Conservation (phyloP, 164 flowering plant genomes). For the Platanus orientalis region DNA sequence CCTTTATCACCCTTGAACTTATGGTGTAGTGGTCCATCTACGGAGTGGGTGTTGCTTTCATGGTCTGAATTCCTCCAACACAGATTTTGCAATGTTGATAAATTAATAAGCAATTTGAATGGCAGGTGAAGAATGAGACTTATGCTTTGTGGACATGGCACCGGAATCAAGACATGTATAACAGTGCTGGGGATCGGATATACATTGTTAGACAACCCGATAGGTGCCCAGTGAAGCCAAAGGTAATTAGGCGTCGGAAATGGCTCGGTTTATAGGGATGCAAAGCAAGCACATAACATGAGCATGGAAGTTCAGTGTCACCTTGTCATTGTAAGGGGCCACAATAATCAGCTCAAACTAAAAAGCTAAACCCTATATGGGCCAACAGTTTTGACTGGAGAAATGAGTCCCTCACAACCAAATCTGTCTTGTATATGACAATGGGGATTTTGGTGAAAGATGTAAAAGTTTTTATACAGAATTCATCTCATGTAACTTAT, state of each 20-base stretch:
- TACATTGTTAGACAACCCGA: conserved; percentile 72
- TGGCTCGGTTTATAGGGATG: background rate
- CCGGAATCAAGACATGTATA: conserved; percentile 59
- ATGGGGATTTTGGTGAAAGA: background rate
- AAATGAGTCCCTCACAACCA: background rate
- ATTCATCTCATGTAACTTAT: background rate
- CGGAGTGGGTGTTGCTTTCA: too few species aligned
- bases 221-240: conserved; percentile 30
- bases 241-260: conserved; percentile 13
- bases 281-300: background rate
- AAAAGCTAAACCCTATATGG: background rate
- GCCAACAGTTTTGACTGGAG: too few species aligned
- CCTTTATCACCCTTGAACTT: background rate
- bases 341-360: background rate
- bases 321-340: background rate
- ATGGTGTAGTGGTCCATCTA: background rate
- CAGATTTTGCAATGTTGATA: too few species aligned
- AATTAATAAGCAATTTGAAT: conserved; percentile 7
- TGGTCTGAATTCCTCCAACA: too few species aligned
- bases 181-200: conserved; percentile 61
- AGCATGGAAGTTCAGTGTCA: too few species aligned
- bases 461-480: background rate
- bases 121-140: conserved; percentile 83
- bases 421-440: background rate
- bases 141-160: conserved; percentile 90